These are phyloP conservation scores for Nakazawaea laoshanensis DNA, from an alignment of 805 yeast genomes.

Conservation along the genomic window DNA sequence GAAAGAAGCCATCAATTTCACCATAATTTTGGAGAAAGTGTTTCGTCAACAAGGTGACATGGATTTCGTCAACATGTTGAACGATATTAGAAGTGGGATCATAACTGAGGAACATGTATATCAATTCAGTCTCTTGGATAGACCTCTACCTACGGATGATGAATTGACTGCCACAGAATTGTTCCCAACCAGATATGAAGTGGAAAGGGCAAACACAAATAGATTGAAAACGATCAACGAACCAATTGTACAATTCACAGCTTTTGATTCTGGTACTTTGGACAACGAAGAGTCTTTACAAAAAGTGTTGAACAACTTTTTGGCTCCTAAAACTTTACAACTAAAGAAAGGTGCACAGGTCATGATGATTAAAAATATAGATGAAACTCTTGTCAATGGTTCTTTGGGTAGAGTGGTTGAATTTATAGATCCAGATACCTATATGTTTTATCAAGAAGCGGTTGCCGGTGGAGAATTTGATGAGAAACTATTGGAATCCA, in stretches of 20 bases:
- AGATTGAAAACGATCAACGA: slow-evolving; percentile 42
- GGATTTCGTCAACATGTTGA: slow-evolving; percentile 63
- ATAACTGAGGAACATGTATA: slow-evolving; percentile 37
- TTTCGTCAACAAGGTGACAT: slow-evolving; percentile 74
- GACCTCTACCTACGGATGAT: slow-evolving; percentile 41
- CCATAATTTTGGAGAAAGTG: slow-evolving; percentile 54
- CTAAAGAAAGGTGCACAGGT: slow-evolving; percentile 73
- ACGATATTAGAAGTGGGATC: slow-evolving; percentile 61
- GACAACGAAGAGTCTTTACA: slow-evolving; percentile 32
- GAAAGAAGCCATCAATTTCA: slow-evolving; percentile 46
- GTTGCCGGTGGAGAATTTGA: slow-evolving; percentile 7
- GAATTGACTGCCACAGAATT: slow-evolving; percentile 69
- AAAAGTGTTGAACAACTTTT: slow-evolving; percentile 42
- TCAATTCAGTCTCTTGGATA: slow-evolving; percentile 42
- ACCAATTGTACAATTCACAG: slow-evolving; percentile 29
- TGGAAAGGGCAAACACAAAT: slow-evolving; percentile 51
- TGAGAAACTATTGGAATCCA: slow-evolving; percentile 6
- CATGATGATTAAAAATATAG: slow-evolving; percentile 73
- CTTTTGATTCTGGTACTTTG: slow-evolving; percentile 47
- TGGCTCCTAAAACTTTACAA: slow-evolving; percentile 50
- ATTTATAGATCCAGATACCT: slow-evolving; percentile 40
- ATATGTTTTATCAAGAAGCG: slow-evolving; percentile 26
- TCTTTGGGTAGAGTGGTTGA: slow-evolving; percentile 57
- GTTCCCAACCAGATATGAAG: slow-evolving; percentile 67
- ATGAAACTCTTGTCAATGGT: slow-evolving; percentile 68